These are phyloP conservation scores for Populus euphratica DNA, from an alignment of 345 rosid species.

Conservation along the genomic window DNA sequence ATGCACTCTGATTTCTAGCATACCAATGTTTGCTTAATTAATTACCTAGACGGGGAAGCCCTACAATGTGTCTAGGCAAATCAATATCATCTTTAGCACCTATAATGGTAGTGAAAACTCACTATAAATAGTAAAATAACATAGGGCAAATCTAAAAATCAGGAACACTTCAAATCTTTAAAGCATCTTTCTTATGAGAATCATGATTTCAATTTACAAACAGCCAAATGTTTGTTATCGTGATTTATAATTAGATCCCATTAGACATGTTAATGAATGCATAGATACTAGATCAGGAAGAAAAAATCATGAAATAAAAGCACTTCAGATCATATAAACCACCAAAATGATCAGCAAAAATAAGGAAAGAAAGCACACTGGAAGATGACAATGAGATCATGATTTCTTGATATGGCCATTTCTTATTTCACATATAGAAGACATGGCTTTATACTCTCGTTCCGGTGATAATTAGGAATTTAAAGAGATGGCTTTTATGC, in stretches of 20 bases:
- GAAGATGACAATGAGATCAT: background rate
- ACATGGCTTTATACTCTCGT: background rate
- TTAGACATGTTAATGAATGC: background rate
- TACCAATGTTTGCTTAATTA: too few species aligned
- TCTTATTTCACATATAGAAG: background rate
- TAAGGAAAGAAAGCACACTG: background rate
- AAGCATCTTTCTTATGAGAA: background rate
- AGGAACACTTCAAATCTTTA: too few species aligned
- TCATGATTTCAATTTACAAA: background rate
- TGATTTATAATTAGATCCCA: background rate
- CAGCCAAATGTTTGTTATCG: background rate
- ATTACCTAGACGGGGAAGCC: background rate
- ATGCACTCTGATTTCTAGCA: background rate
- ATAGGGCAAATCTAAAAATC: background rate
- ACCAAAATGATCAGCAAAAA: background rate
- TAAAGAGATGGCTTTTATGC: background rate
- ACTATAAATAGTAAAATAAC: background rate
- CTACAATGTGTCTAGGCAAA: background rate
- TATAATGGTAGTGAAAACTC: background rate
- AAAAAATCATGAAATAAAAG: background rate
- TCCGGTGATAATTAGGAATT: background rate
- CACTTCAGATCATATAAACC: background rate
- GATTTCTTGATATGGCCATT: background rate
- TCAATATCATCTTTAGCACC: background rate
- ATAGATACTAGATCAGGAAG: background rate